Evolutionary conservation across 352 stramenopile species (phyloP), one percentile per base, ranked within the genome.

Genomic region (Pythium coloratum): DNA sequence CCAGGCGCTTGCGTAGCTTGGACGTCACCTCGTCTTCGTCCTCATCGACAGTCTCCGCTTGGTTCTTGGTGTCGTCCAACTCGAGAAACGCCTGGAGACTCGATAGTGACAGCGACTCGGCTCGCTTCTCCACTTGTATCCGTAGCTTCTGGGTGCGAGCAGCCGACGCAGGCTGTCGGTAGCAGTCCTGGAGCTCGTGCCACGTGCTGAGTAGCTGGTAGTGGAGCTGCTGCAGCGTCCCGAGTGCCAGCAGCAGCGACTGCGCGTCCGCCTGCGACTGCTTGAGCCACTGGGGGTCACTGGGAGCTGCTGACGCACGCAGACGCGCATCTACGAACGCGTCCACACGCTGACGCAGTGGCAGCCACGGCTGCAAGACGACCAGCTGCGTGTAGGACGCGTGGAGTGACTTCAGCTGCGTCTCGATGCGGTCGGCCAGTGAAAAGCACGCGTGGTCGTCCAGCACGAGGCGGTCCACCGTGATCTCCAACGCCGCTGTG

Each of bases 381-480:
- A 92, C 67, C 32, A 86, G 64, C 30, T 76, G 66, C 28, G 64
- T 72, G 59, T 95, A 95, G 1, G 80, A 76, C 2, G 67, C 62
- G 36, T 86, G 84, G 6, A 92, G 67, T 28, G 76, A 75, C 8
- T 80, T 78, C 8, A 97, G 51, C 64, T 92, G 80, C 13, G 81
- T 76, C 24, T 75, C 66, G n/a, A 94, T 55, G 49, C 84, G 76
- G 40, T 96, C 90, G 28, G 78, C 76, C 1, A 91, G 65, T 26
- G 75, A 65, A 60, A 96, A 95, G 6, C 71, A 66, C 3, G 60
- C 73, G 63, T 97, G 84, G 57, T 97, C 90, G 38, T 95, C 82
- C 16, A 96, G 73, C 30, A 89, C 77, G 51, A 96, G 62, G 2
- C 69, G 71, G 44, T 86, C 75, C 9, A 94, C 67, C 12, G 64